A percentile compares a stretch with the other conserved stretches of the same genome.
Conservation (phyloP, 2,329 filamentous ascomycete species). For the Hortaea sp. region DNA sequence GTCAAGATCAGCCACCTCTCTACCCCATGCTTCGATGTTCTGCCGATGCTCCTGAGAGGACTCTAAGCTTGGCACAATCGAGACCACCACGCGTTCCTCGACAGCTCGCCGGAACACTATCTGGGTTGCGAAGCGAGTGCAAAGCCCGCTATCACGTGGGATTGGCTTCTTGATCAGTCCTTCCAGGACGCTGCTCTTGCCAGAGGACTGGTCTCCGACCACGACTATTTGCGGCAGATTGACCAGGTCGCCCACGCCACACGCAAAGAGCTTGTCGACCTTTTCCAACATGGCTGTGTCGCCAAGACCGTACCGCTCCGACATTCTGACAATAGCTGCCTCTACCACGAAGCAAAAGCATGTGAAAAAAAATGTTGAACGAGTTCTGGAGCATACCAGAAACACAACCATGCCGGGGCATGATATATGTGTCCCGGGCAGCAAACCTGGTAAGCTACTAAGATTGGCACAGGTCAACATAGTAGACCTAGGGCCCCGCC, state of each 20-base stretch:
- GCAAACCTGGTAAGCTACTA: no score
- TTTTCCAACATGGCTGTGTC: slow-evolving; percentile 36
- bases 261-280: slow-evolving; percentile 43
- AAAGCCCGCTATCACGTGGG: slow-evolving; percentile 43
- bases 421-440: no score
- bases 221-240: slow-evolving; percentile 37
- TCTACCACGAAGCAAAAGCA: no score
- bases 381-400: no score
- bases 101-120: slow-evolving; percentile 16
- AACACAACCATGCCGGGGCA: no score
- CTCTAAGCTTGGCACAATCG: slow-evolving; percentile 13
- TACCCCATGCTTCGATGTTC: slow-evolving; percentile 5
- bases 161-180: slow-evolving; percentile 49
- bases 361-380: no score
- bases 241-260: slow-evolving; percentile 30
- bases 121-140: slow-evolving; percentile 37
- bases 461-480: no score
- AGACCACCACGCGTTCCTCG: slow-evolving; percentile 4
- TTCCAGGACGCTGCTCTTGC: slow-evolving; percentile 54
- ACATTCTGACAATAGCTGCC: no score
- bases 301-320: not conserved
- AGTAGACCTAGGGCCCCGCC: no score
- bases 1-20: slow-evolving; percentile 8
- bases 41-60: slow-evolving; percentile 8
- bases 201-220: slow-evolving; percentile 51